Conservation (phyloP, 2,329 filamentous ascomycete genomes). For the Sarocladiaceae sp. region DNA sequence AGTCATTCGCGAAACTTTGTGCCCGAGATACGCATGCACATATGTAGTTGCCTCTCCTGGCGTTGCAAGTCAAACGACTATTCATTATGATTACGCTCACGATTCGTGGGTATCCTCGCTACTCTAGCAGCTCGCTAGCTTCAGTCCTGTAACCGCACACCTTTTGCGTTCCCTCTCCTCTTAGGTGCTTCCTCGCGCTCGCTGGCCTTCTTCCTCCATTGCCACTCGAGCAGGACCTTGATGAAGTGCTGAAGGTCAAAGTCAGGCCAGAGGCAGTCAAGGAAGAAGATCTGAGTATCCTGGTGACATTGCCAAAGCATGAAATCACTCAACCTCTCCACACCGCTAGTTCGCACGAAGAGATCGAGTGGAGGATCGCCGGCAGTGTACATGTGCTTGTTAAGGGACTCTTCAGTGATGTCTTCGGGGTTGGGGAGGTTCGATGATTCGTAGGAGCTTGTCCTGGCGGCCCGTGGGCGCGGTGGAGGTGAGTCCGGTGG, state of each 20-base stretch:
- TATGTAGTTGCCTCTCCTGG: neutral
- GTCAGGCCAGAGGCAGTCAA: slow-evolving; percentile 91
- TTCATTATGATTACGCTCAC: slow-evolving; percentile 5
- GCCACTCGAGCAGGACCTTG: slow-evolving; percentile 90
- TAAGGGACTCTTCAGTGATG: slow-evolving; percentile 79
- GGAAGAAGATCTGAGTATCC: slow-evolving; percentile 86
- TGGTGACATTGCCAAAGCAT: slow-evolving; percentile 99
- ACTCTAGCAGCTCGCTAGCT: neutral
- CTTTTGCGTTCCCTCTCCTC: slow-evolving; percentile 23
- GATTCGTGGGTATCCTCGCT: slow-evolving; percentile 3
- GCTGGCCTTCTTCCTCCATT: slow-evolving; percentile 58
- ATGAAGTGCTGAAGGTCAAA: slow-evolving; percentile 93
- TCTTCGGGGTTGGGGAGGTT: slow-evolving; percentile 70
- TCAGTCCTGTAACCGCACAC: neutral
- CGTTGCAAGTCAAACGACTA: neutral
- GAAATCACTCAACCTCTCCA: slow-evolving; percentile 90
- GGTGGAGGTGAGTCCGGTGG: slow-evolving; percentile 49
- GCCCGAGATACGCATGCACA: no score
- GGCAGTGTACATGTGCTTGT: slow-evolving; percentile 83
- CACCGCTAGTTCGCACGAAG: slow-evolving; percentile 87
- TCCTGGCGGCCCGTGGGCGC: slow-evolving; percentile 24
- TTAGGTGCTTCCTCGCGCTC: slow-evolving; percentile 45
- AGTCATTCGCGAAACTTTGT: no score
- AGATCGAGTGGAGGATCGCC: slow-evolving; percentile 84
- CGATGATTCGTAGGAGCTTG: slow-evolving; percentile 29